Evolutionary conservation across 495 filamentous ascomycete genomes (phyloP).

Genomic region (Achaetomiella virescens): DNA sequence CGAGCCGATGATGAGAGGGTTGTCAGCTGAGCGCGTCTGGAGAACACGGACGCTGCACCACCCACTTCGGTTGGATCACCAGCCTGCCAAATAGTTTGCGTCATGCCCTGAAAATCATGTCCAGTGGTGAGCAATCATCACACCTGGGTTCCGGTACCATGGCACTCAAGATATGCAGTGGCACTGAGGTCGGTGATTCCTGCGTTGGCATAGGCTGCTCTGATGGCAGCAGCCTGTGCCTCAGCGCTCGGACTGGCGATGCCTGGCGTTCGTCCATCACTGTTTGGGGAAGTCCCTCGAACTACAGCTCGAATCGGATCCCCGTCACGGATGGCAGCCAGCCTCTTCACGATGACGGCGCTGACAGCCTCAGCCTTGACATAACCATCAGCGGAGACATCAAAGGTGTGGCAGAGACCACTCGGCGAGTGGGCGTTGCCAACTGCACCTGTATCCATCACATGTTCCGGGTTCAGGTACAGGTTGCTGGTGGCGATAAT

Average conservation of each 20-base stretch:
- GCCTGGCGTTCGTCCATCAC: slow-evolving; percentile 43
- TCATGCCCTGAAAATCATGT: no score
- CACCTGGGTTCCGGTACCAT: slow-evolving; percentile 41
- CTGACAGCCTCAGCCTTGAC: slow-evolving; percentile 52
- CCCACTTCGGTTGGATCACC: slow-evolving; percentile 43
- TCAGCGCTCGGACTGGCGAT: slow-evolving; percentile 44
- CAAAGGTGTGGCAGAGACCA: slow-evolving; percentile 27
- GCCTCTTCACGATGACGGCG: slow-evolving; percentile 37
- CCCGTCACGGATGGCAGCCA: slow-evolving; percentile 44
- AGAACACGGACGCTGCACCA: slow-evolving; percentile 23
- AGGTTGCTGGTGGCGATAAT: neutral
- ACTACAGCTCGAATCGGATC: slow-evolving; percentile 53
- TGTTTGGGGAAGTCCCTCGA: slow-evolving; percentile 41
- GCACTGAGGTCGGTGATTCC: slow-evolving; percentile 14
- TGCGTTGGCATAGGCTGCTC: slow-evolving; percentile 32
- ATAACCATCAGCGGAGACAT: slow-evolving; percentile 41
- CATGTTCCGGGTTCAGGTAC: neutral
- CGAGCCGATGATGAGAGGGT: slow-evolving; percentile 30
- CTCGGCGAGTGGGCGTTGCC: slow-evolving; percentile 18
- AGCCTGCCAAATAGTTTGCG: slow-evolving; percentile 1
- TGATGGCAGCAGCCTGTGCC: slow-evolving; percentile 47
- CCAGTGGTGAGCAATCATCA: no score
- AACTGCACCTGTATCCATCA: slow-evolving; percentile 1
- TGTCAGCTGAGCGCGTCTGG: neutral
- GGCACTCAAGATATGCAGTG: slow-evolving; percentile 44